These are phyloP conservation scores for Penicillium sp. DNA, from an alignment of 2,329 filamentous ascomycete genomes.

Conservation along the genomic window DNA sequence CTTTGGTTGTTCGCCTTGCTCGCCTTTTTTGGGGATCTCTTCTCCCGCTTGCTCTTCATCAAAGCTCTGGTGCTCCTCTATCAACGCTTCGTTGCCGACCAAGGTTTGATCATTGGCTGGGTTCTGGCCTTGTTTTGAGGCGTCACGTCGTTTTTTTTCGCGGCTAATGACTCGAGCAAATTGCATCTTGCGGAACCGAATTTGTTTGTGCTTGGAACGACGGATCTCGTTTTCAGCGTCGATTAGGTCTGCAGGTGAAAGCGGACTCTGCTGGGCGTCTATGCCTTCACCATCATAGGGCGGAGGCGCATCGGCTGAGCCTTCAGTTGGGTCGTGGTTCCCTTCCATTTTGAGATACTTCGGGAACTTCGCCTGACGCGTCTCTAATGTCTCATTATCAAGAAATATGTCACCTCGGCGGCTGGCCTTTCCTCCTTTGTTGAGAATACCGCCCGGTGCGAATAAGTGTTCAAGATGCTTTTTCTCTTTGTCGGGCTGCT, in stretches of 20 bases:
- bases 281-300: neutral
- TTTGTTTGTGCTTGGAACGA: neutral
- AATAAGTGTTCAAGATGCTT: neutral
- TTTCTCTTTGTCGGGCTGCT: conserved; percentile 24
- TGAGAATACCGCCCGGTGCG: conserved; percentile 16
- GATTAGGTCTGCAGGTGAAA: conserved; percentile 14
- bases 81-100: neutral
- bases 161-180: neutral
- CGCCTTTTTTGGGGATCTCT: neutral
- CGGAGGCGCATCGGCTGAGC: neutral
- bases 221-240: conserved; percentile 7
- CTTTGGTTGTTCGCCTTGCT: neutral
- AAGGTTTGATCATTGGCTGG: neutral
- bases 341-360: neutral
- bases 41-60: neutral
- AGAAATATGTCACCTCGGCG: neutral
- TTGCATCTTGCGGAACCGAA: neutral
- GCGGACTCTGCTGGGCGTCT: neutral
- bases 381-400: neutral
- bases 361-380: neutral
- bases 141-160: neutral
- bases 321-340: neutral
- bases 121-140: neutral
- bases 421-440: neutral
- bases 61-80: neutral